Base-by-base conservation (phyloP, 2,329 filamentous ascomycete species). In the Colletotrichum eremochloae region DNA sequence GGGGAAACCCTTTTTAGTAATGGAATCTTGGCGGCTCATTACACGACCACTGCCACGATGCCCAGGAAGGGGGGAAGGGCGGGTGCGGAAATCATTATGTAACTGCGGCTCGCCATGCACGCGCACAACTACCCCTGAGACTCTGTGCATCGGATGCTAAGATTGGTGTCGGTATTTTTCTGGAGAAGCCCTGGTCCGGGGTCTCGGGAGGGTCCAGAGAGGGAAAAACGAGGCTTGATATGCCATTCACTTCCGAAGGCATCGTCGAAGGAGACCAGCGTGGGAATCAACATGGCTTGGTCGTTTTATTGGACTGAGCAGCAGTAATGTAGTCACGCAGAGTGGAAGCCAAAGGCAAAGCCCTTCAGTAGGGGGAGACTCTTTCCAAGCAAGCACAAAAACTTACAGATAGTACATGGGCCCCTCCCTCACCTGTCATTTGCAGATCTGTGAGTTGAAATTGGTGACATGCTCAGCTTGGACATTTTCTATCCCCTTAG, bases 11-110 rank as follows among this genome's bases (percentile, higher is more conserved):
- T 44, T 40, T 52, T 72, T 72, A 69, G 69, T 69, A 53, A 72
- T 72, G 60, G 46, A 64, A 72, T 64, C 65, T 69, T 69, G 65
- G 69, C 69, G 38, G 60, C 58, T 69, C 57, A 60, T 72, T 60
- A 60, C 53, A 67, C 31, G 53, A 57, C 60, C 60, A 36, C 44
- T n/a, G 66, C 52, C 50, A 12, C 69, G 69, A 72, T 72, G 69
- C 46, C 69, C 65, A n/a, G 69, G 44, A 55, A 58, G 14, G 33
- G 65, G 52, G 52, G 36, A 15, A 58, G 14, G 33, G 65, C 44
- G 52, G 36, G 5, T 46, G 60, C 68, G 44, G 20, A 46, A 53
- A 53, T 38, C 46, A 72, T 72, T 72, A 72, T 55, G 69, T 72
- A 72, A 72, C 44, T 20, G 38, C 52, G 65, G 55, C 52, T 72